Conservation (phyloP, 2,329 filamentous ascomycete species). For the Bipolaris bicolor region DNA sequence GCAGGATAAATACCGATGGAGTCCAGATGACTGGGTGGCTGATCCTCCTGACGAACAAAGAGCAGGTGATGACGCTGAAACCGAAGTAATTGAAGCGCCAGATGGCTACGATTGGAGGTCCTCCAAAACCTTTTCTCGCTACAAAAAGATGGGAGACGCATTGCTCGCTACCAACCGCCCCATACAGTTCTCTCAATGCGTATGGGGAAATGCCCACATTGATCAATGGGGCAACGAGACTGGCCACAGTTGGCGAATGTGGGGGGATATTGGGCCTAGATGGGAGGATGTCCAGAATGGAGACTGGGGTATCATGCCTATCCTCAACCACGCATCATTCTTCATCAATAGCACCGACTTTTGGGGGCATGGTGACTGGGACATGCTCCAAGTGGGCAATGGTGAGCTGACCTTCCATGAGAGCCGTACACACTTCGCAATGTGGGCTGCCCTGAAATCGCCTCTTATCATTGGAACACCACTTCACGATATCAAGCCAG, state of each 20-base stretch:
- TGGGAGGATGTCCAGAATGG: conserved; percentile 20
- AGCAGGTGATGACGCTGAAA: conserved; percentile 26
- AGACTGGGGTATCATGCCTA: conserved; percentile 24
- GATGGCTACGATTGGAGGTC: conserved; percentile 58
- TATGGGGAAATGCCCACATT: conserved; percentile 43
- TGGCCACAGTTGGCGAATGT: conserved; percentile 43
- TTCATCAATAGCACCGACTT: conserved; percentile 27
- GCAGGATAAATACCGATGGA: conserved; percentile 49
- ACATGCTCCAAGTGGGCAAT: conserved; percentile 50
- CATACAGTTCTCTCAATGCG: conserved; percentile 45
- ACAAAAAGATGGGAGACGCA: conserved; percentile 55
- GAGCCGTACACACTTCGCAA: conserved; percentile 47
- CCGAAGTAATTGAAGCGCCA: conserved; percentile 48
- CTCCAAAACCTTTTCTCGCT: conserved; percentile 57
- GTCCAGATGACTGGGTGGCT: conserved; percentile 47
- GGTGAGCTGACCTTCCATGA: conserved; percentile 38
- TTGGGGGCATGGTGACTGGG: conserved; percentile 34
- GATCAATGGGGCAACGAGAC: conserved; percentile 42
- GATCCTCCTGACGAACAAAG: conserved; percentile 50
- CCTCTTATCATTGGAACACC: conserved; percentile 54
- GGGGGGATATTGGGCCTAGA: conserved; percentile 30
- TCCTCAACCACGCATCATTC: conserved; percentile 31
- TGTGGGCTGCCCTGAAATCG: conserved; percentile 52
- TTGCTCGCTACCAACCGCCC: conserved; percentile 47
- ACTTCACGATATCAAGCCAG: conserved; percentile 45